phyloP scores from a whole-genome alignment of 805 yeast species.

The Candida methanosorbosa region DNA sequence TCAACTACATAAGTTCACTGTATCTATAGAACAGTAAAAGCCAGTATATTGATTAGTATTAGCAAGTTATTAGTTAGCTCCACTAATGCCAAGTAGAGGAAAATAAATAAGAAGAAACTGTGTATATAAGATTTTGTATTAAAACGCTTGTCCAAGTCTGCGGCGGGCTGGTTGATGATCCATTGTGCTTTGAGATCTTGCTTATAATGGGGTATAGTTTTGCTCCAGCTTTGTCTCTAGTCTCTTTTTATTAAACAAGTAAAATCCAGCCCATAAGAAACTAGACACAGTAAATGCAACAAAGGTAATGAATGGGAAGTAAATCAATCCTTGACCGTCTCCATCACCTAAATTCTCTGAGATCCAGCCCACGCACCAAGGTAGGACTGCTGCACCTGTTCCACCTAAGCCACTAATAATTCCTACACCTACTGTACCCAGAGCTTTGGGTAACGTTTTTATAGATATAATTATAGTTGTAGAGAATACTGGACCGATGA shows the following conservation, averaged over 20 bases:
- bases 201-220: neutral
- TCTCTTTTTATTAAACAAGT: constrained; percentile 7
- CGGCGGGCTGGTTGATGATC: too few species aligned
- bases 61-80: too few species aligned
- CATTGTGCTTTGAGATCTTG: too few species aligned
- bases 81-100: too few species aligned
- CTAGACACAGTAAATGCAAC: constrained; percentile 15
- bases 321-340: constrained; percentile 23
- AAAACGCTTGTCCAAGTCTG: too few species aligned
- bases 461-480: constrained; percentile 60
- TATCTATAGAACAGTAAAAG: too few species aligned
- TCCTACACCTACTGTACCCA: constrained; percentile 64
- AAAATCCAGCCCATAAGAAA: constrained; percentile 19
- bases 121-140: too few species aligned
- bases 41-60: too few species aligned
- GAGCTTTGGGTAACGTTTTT: constrained; percentile 48
- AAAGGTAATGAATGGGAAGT: constrained; percentile 20
- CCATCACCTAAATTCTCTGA: constrained; percentile 21
- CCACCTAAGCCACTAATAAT: constrained; percentile 75
- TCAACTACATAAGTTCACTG: too few species aligned
- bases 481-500: constrained; percentile 54
- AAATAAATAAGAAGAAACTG: too few species aligned
- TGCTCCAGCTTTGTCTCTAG: neutral
- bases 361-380: constrained; percentile 51
- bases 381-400: constrained; percentile 71